Base-by-base conservation (phyloP, 306 rosid species). In the Pterocarpus santalinus region DNA sequence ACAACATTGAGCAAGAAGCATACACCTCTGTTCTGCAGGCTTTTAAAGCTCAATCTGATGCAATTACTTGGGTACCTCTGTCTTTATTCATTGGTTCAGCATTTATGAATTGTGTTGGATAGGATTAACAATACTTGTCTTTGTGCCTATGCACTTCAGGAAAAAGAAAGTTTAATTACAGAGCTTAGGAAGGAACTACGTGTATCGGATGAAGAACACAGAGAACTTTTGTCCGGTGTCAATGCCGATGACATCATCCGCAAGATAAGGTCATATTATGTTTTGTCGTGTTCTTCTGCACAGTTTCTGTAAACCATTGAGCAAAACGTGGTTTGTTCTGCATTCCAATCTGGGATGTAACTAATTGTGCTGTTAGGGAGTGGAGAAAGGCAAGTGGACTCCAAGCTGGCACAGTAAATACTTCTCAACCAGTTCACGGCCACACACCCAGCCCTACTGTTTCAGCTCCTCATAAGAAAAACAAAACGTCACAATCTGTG, bases 181-280 rank as follows among this genome's bases (percentile, higher is more conserved):
- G 98, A 94, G 85, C 94, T 94, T 72, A 86, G 98, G 87, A 94
- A 94, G 85, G 98, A 94, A 86, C 82, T 94, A 84, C 89, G 97
- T 89, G 93, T 94, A 81, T 91, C 98, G 8, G 92, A 94, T 81
- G 98, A 90, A 60, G 95, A 91, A 77, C 98, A 94, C 86, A 88
- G 98, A 84, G 94, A 90, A 77, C 94, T 91, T 79, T 86, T 94
- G 16, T 78, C 91, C 16, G 83, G 85, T 83, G 98, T 92, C 68
- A 94, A 94, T 79, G 88, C 91, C 5, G 97, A 92, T 61, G 98
- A 94, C 58, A 85, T 89, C 78, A 92, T 94, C 63, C 77, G 77
- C 76, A 84, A 83, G 84, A 92, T 94, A 90, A 94, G 98, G 98
- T 90, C 74, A 77, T 66, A 56, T 78, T 76, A 63, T 64, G 65